These are phyloP conservation scores for Cytidiella melzeri DNA, from an alignment of 768 basidiomycete genomes.

Conservation along the genomic window DNA sequence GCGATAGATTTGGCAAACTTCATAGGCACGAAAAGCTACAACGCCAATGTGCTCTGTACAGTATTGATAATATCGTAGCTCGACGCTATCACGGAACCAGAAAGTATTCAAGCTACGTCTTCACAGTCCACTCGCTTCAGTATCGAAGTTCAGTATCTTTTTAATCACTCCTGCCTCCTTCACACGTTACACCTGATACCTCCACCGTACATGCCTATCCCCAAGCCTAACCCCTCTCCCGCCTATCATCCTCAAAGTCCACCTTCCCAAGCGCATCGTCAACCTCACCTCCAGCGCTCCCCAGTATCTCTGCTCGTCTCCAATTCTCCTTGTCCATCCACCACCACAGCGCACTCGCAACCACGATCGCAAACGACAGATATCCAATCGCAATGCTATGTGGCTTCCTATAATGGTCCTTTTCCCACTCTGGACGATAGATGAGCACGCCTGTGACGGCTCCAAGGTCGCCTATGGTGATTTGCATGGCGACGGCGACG, in stretches of 20 bases:
- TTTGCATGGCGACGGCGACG: conserved; percentile 56
- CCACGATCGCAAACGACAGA: conserved; percentile 39
- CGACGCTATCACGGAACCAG: too few species aligned
- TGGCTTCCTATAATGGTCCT: conserved; percentile 44
- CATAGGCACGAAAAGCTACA: neutral
- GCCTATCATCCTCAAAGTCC: conserved; percentile 14
- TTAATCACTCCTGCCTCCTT: neutral
- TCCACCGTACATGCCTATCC: conserved; percentile 19
- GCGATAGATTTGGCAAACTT: neutral
- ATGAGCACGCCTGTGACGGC: conserved; percentile 54
- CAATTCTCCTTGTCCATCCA: conserved; percentile 48
- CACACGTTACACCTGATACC: neutral
- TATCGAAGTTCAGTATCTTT: neutral
- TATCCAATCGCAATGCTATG: conserved; percentile 60
- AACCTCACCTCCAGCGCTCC: neutral
- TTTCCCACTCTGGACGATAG: conserved; percentile 44
- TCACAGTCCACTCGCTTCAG: neutral
- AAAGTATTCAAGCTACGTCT: too few species aligned
- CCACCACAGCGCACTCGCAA: conserved; percentile 38
- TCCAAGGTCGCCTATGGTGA: conserved; percentile 55
- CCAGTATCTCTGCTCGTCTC: conserved; percentile 30
- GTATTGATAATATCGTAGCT: neutral
- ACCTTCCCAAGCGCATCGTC: too few species aligned
- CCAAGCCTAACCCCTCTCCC: conserved; percentile 22
- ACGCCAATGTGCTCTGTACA: neutral